Percentiles rank a stretch among this genome's conserved stretches.
Evolutionary conservation across 1,284 basidiomycete species (phyloP).

Genomic region (Sporisorium graminicola): DNA sequence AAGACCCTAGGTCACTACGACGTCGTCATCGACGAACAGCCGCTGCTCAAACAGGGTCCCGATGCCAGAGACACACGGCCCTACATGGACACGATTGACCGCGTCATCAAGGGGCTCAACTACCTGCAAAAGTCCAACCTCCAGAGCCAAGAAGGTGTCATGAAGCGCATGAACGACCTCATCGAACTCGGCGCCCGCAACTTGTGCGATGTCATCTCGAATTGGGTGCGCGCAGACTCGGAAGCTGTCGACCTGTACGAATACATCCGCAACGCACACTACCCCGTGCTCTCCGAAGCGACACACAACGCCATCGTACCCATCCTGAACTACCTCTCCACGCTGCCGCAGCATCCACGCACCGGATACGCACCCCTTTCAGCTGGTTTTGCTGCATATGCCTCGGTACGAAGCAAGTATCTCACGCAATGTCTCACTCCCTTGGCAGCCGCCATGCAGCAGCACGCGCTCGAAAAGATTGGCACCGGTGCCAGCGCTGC

Average conservation of each 20-base stretch:
- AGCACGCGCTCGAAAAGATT: slow-evolving; percentile 55
- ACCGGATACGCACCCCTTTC: slow-evolving; percentile 54
- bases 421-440: slow-evolving; percentile 47
- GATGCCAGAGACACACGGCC: slow-evolving; percentile 57
- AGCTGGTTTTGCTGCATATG: slow-evolving; percentile 45
- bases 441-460: slow-evolving; percentile 34
- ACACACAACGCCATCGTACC: slow-evolving; percentile 54
- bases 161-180: slow-evolving; percentile 63
- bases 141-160: slow-evolving; percentile 57
- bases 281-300: slow-evolving; percentile 48
- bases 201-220: slow-evolving; percentile 56
- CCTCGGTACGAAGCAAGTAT: slow-evolving; percentile 46
- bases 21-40: slow-evolving; percentile 66
- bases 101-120: slow-evolving; percentile 60
- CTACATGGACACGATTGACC: slow-evolving; percentile 66
- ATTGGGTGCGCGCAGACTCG: slow-evolving; percentile 62
- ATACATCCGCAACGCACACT: slow-evolving; percentile 38
- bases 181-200: slow-evolving; percentile 64
- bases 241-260: slow-evolving; percentile 56
- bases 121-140: slow-evolving; percentile 49
- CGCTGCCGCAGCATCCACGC: slow-evolving; percentile 53
- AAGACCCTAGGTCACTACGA: slow-evolving; percentile 65
- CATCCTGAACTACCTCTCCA: slow-evolving; percentile 57
- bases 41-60: slow-evolving; percentile 62
- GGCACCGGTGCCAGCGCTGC: slow-evolving; percentile 39